phyloP scores from a whole-genome alignment of 495 filamentous ascomycete genomes.

The Penicillium taxi region DNA sequence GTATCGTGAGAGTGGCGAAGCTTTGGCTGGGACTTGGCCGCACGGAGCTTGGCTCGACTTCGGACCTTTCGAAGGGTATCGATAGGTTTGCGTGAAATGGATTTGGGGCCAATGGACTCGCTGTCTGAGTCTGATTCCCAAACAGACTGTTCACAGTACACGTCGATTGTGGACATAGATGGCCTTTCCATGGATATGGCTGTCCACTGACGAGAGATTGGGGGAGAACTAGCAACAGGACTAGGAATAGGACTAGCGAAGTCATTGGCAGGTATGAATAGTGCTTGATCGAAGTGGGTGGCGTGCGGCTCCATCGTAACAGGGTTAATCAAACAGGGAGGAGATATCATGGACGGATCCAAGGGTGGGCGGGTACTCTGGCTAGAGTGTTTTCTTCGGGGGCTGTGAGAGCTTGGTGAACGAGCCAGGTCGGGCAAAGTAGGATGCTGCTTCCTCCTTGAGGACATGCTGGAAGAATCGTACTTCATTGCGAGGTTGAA shows the following conservation, averaged over 20 bases:
- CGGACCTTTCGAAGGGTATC: slow-evolving; percentile 43
- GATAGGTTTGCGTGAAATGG: slow-evolving; percentile 34
- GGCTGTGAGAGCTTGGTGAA: slow-evolving; percentile 11
- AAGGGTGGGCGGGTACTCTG: slow-evolving; percentile 26
- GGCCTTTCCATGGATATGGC: slow-evolving; percentile 34
- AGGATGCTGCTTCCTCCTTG: slow-evolving; percentile 29
- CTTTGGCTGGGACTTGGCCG: slow-evolving; percentile 36
- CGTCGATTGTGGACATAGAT: slow-evolving; percentile 38
- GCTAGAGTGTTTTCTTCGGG: slow-evolving; percentile 23
- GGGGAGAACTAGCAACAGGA: slow-evolving; percentile 28
- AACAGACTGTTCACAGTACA: slow-evolving; percentile 36
- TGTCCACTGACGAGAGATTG: slow-evolving; percentile 30
- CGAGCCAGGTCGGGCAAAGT: slow-evolving; percentile 25
- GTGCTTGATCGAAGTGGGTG: slow-evolving; percentile 38
- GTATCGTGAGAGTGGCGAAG: slow-evolving; percentile 24
- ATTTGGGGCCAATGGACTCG: slow-evolving; percentile 31
- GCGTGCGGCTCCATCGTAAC: slow-evolving; percentile 40
- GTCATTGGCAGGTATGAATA: slow-evolving; percentile 41
- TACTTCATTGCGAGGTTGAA: slow-evolving; percentile 30
- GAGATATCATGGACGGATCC: slow-evolving; percentile 38
- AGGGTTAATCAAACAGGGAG: slow-evolving; percentile 35
- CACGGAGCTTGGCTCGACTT: slow-evolving; percentile 38
- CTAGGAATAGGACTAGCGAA: slow-evolving; percentile 36
- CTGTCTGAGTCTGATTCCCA: slow-evolving; percentile 43
- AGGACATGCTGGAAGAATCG: slow-evolving; percentile 19